Evolutionary conservation across 148 eudicot genomes (phyloP).

Genomic region (Chenopodium album): DNA sequence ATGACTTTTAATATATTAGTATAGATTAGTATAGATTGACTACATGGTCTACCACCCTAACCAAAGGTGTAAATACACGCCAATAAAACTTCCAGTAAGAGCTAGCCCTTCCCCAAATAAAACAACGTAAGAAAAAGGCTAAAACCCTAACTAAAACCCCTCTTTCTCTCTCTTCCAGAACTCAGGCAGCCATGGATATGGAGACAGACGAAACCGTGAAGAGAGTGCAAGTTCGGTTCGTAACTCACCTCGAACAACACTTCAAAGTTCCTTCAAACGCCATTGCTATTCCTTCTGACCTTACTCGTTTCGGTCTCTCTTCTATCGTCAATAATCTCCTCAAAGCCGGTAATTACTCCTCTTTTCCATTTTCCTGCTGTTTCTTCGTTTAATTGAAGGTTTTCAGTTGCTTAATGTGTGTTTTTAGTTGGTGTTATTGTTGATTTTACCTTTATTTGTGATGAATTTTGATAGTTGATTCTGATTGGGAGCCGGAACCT

Average conservation of each 20-base stretch:
- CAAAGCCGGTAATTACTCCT: constrained; percentile 35
- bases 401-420: no score
- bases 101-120: no score
- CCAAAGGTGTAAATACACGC: no score
- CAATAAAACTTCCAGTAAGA: no score
- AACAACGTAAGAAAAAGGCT: no score
- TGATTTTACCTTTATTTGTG: neutral
- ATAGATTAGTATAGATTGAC: no score
- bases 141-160: neutral
- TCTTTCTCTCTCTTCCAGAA: no score
- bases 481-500: constrained; percentile 69
- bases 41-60: no score
- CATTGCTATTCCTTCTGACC: constrained; percentile 62
- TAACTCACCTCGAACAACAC: constrained; percentile 55
- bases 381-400: no score
- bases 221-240: constrained; percentile 65
- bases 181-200: constrained; percentile 28
- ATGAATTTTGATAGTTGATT: constrained; percentile 40
- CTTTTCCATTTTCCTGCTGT: no score
- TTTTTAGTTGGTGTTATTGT: neutral
- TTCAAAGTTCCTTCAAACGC: constrained; percentile 56
- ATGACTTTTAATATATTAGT: no score
- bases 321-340: constrained; percentile 71
- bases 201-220: constrained; percentile 42
- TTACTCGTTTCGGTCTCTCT: constrained; percentile 83